Base-by-base conservation (phyloP, 345 rosid species). In the Durio zibethinus region DNA sequence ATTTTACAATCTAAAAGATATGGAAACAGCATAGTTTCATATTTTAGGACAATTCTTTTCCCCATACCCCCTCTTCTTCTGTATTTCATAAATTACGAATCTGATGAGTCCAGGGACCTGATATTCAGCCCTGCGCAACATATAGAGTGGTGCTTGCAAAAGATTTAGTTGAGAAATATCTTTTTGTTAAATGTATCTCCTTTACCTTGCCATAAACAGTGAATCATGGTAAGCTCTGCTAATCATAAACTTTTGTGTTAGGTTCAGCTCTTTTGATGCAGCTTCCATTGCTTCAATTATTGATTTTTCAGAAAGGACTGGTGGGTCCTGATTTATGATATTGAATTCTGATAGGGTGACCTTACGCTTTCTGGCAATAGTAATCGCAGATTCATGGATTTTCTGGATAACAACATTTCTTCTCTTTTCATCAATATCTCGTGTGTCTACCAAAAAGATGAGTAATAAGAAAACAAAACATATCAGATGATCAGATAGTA, bases 181-280 rank as follows among this genome's bases (percentile, higher is more conserved):
- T 62, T 29, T 20, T 33, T 16, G 23, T 72, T 18, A 50, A 63
- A 29, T 27, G 10, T 16, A 16, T 54, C 43, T 27, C 16, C 60
- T 52, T 81, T 85, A 95, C 99, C 99, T 95, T 69, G 98, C 97
- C 99, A 95, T 89, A 82, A 95, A 95, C 76, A 93, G 85, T 21
- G 99, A 90, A 87, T 95, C 98, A 66, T 95, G 99, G 82, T 95
- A 95, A 81, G 97, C 99, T 87, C 98, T 87, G 89, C 99, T 95
- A 52, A 93, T 89, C 99, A 95, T 93, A 79, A 79, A 80, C 86
- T 89, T 93, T 74, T 89, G 89, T 5, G 94, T 85, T 62, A 93
- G 84, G 83, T 90, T 86, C 54, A 95, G 87, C 79, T 91, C 96
- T 61, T 82, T 83, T 1, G 96, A 82, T 76, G 97, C 89, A 75